A percentile compares a stretch with the other conserved stretches of the same genome.
Conservation (phyloP, 2,329 filamentous ascomycete species). For the Alternaria hordeiaustralica region DNA sequence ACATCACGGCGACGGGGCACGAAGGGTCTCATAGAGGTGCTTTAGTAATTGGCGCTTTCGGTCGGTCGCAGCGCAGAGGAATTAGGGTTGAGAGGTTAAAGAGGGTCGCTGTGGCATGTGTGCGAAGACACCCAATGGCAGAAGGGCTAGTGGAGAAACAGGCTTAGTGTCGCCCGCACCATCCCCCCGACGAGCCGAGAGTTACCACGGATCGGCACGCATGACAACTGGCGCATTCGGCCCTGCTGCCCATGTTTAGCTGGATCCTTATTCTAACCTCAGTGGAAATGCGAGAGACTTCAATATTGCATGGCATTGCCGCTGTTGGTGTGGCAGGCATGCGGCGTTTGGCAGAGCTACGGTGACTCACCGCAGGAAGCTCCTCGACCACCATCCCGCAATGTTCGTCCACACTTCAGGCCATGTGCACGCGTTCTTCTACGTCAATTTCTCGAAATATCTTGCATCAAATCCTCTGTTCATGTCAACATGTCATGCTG, state of each 20-base stretch:
- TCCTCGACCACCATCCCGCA: background rate
- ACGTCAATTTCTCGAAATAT: background rate
- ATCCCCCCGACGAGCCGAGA: conserved; percentile 20
- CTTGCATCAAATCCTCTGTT: background rate
- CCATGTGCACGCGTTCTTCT: background rate
- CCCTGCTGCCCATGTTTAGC: conserved; percentile 3
- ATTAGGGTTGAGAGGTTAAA: conserved; percentile 13
- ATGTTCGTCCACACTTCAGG: background rate
- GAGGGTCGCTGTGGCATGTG: conserved; percentile 10
- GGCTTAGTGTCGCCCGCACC: conserved; percentile 23
- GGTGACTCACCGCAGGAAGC: background rate
- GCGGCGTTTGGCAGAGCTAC: background rate
- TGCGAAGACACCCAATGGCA: conserved; percentile 10
- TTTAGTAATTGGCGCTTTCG: background rate
- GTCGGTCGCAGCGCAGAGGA: conserved; percentile 9
- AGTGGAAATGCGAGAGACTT: background rate
- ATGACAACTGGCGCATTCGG: conserved; percentile 8
- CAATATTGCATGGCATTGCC: background rate
- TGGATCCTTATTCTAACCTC: background rate
- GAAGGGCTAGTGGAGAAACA: conserved; percentile 9
- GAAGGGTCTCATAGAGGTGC: conserved; percentile 1
- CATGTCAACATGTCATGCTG: background rate
- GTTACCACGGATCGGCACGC: conserved; percentile 10
- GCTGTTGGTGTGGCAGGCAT: background rate
- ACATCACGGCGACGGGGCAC: background rate